phyloP scores from a whole-genome alignment of 257 asterid species.

The Coffea eugenioides region DNA sequence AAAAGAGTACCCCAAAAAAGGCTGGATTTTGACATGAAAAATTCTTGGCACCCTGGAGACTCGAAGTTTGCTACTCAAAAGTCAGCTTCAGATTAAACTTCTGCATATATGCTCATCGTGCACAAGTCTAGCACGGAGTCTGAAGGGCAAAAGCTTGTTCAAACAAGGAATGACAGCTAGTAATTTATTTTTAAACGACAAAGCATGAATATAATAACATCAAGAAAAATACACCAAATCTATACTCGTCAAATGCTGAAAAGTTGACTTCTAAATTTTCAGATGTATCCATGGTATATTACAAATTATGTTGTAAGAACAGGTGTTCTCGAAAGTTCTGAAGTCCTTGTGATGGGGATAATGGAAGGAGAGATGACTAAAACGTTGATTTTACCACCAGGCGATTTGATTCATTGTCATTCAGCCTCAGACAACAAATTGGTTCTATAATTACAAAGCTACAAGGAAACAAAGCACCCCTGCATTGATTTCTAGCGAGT shows the following conservation, averaged over 20 bases:
- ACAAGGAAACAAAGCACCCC: constrained; percentile 5
- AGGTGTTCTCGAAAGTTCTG: neutral
- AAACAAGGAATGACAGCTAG: neutral
- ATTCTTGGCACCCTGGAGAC: neutral
- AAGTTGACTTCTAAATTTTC: neutral
- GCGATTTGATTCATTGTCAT: neutral
- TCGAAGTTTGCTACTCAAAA: neutral
- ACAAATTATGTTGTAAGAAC: neutral
- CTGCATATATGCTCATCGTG: neutral
- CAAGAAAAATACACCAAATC: neutral
- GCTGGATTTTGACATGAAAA: no score
- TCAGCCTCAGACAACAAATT: neutral
- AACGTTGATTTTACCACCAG: constrained; percentile 2
- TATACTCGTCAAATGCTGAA: neutral
- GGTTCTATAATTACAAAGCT: neutral
- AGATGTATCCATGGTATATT: neutral
- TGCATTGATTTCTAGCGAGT: neutral
- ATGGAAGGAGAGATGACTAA: neutral
- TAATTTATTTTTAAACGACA: neutral
- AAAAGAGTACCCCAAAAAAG: no score
- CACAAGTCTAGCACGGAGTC: neutral
- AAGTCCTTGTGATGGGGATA: neutral
- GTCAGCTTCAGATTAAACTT: neutral
- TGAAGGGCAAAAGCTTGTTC: neutral
- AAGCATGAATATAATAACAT: neutral